Percentiles rank a stretch among this genome's conserved stretches.
Evolutionary conservation across 208 protist genomes (phyloP).

Genomic region (Phytomonas francai): DNA sequence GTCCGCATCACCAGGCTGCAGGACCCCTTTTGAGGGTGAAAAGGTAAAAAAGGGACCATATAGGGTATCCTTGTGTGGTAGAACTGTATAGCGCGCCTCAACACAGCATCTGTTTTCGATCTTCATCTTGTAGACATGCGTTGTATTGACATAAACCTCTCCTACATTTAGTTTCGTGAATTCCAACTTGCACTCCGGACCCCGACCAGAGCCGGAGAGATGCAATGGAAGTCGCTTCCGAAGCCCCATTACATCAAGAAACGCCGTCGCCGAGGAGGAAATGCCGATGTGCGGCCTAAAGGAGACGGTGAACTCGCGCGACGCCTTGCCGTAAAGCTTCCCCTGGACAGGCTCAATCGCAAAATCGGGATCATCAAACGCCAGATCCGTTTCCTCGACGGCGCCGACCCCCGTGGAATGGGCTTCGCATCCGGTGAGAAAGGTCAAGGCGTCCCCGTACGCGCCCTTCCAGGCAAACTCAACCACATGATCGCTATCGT

Average conservation of each 20-base stretch:
- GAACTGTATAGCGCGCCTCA: slow-evolving; percentile 80
- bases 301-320: slow-evolving; percentile 80
- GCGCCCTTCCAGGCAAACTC: slow-evolving; percentile 79
- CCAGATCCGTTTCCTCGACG: background rate
- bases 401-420: background rate
- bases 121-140: slow-evolving; percentile 87
- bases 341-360: slow-evolving; percentile 80
- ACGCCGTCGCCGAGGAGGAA: slow-evolving; percentile 63
- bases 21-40: slow-evolving; percentile 52
- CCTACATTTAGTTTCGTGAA: slow-evolving; percentile 88
- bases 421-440: slow-evolving; percentile 1
- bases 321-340: slow-evolving; percentile 69
- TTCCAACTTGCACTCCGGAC: slow-evolving; percentile 87
- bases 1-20: slow-evolving; percentile 59
- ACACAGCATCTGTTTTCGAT: slow-evolving; percentile 90
- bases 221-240: slow-evolving; percentile 65
- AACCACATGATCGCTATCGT: slow-evolving; percentile 77
- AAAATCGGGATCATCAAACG: slow-evolving; percentile 64
- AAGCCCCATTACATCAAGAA: slow-evolving; percentile 75
- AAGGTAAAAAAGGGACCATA: slow-evolving; percentile 68
- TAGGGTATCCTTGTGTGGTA: slow-evolving; percentile 27
- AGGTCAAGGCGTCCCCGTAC: slow-evolving; percentile 12
- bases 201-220: slow-evolving; percentile 75
- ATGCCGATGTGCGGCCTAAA: slow-evolving; percentile 85
- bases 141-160: slow-evolving; percentile 91